phyloP scores from a whole-genome alignment of 2,329 filamentous ascomycete species.

The Cordyceps militaris region DNA sequence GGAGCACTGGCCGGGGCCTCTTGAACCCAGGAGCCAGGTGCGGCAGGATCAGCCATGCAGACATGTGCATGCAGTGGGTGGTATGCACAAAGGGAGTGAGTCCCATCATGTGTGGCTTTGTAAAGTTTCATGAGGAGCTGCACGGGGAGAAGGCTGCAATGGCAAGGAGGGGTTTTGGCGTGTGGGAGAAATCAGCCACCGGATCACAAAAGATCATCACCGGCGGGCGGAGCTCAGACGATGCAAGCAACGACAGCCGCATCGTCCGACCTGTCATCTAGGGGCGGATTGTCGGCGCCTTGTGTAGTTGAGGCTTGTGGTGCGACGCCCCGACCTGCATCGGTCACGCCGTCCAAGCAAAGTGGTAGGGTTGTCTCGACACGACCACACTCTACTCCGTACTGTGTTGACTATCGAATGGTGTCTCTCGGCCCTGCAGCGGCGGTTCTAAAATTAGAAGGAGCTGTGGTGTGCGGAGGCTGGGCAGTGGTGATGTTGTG shows the following conservation, averaged over 20 bases:
- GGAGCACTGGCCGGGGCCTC: neutral
- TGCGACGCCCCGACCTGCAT: neutral
- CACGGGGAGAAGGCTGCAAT: neutral
- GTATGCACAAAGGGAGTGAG: neutral
- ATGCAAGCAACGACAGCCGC: neutral
- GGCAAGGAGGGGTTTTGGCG: neutral
- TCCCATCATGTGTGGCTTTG: neutral
- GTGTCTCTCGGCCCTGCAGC: neutral
- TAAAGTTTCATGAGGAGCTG: neutral
- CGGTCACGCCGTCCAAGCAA: neutral
- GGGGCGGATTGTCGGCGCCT: neutral
- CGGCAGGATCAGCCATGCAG: neutral
- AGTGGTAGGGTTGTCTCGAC: neutral
- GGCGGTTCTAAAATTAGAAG: neutral
- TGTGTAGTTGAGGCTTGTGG: neutral
- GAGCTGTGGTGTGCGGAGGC: neutral
- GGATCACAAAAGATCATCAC: neutral
- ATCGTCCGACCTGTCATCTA: neutral
- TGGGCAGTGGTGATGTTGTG: neutral
- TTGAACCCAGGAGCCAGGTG: neutral
- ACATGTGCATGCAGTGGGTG: neutral
- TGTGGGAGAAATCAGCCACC: neutral
- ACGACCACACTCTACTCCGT: neutral
- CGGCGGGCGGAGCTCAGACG: neutral
- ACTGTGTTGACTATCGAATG: neutral